Evolutionary conservation across 805 yeast species (phyloP).

Genomic region (Hanseniaspora hatyaiensis): DNA sequence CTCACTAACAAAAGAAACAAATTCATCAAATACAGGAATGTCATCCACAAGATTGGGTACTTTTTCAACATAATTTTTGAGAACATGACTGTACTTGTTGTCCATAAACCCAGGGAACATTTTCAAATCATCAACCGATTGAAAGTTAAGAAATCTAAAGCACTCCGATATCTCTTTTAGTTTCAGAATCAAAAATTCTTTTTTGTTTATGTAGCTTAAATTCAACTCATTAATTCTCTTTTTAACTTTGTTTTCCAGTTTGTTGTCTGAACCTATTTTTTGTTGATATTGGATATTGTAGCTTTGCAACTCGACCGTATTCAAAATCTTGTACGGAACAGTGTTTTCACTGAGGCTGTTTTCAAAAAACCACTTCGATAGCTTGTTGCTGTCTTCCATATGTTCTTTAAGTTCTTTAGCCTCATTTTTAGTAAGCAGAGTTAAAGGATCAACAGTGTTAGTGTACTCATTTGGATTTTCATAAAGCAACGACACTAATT

Average conservation of each 20-base stretch:
- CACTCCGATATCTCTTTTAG: slow-evolving; percentile 15
- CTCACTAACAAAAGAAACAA: neutral
- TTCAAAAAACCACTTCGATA: slow-evolving; percentile 11
- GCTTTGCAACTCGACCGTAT: slow-evolving; percentile 15
- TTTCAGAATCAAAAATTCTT: slow-evolving; percentile 8
- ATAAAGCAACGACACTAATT: neutral
- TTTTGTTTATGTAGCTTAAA: slow-evolving; percentile 14
- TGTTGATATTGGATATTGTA: neutral
- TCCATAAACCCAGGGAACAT: neutral
- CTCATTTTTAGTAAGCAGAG: neutral
- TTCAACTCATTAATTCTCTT: neutral
- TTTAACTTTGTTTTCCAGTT: slow-evolving; percentile 16
- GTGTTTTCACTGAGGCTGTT: neutral
- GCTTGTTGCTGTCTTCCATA: slow-evolving; percentile 1
- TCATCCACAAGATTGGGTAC: slow-evolving; percentile 20
- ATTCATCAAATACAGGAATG: slow-evolving; percentile 14
- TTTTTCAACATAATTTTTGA: slow-evolving; percentile 21
- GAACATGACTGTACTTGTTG: neutral
- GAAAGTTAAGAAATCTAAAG: slow-evolving; percentile 9
- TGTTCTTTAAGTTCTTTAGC: neutral
- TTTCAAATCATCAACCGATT: neutral
- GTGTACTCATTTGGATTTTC: too few species aligned
- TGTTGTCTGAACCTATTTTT: slow-evolving; percentile 11
- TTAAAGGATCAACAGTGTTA: neutral
- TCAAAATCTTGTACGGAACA: slow-evolving; percentile 15